Evolutionary conservation across 2,329 filamentous ascomycete species (phyloP).

Genomic region (Cladophialophora yegresii): DNA sequence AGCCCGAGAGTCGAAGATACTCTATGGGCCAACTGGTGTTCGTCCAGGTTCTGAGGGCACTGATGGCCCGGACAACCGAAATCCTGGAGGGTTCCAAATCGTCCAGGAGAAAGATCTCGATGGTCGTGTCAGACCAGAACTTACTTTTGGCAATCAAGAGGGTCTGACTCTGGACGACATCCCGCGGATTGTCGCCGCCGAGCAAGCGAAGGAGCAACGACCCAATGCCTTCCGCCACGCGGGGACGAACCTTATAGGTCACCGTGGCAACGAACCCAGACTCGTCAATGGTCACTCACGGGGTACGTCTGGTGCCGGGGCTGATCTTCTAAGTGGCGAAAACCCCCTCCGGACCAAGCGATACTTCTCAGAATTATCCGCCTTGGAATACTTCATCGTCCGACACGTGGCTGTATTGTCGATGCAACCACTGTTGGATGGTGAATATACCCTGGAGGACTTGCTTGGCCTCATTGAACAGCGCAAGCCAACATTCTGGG

Average conservation of each 20-base stretch:
- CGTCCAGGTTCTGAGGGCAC: conserved; percentile 72
- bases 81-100: conserved; percentile 63
- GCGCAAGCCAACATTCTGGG: conserved; percentile 93
- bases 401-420: conserved; percentile 91
- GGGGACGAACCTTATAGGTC: conserved; percentile 66
- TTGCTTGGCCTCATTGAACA: conserved; percentile 90
- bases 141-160: conserved; percentile 87
- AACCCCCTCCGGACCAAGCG: conserved; percentile 65
- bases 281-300: conserved; percentile 70
- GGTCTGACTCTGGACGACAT: conserved; percentile 95
- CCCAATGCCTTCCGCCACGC: conserved; percentile 77
- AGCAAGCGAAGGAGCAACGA: conserved; percentile 88
- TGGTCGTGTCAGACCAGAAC: conserved; percentile 70
- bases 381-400: conserved; percentile 95
- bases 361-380: conserved; percentile 95
- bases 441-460: conserved; percentile 91
- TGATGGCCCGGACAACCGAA: conserved; percentile 54
- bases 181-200: conserved; percentile 89
- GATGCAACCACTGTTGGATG: conserved; percentile 88
- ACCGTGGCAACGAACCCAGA: conserved; percentile 57
- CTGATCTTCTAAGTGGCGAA: conserved; percentile 52
- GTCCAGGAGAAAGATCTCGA: conserved; percentile 74
- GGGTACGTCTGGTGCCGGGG: conserved; percentile 61
- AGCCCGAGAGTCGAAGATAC: conserved; percentile 84
- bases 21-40: conserved; percentile 78